phyloP scores from a whole-genome alignment of 2,329 filamentous ascomycete species.

The Hypoxylon sp. region DNA sequence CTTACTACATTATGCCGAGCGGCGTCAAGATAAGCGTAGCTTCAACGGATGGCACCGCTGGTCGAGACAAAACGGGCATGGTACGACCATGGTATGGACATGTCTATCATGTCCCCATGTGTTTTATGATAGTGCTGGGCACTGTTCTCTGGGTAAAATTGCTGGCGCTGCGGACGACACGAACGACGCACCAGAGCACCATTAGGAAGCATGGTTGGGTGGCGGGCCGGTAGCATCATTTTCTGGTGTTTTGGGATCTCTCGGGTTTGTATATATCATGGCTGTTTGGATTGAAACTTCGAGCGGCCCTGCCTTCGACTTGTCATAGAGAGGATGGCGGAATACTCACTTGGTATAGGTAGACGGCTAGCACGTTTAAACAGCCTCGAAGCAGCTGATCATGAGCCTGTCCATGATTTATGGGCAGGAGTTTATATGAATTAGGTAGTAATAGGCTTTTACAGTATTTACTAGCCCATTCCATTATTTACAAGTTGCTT shows the following conservation, averaged over 20 bases:
- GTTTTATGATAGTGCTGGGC: slow-evolving; percentile 10
- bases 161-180: not conserved
- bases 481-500: too few species aligned
- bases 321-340: not conserved
- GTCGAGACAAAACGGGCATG: not conserved
- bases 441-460: not conserved
- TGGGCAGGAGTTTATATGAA: not conserved
- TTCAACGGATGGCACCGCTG: not conserved
- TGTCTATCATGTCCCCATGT: not conserved
- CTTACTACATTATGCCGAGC: slow-evolving; percentile 11
- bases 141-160: slow-evolving; percentile 5
- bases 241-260: slow-evolving; percentile 15
- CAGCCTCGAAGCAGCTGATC: not conserved
- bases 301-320: not conserved
- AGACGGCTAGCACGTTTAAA: slow-evolving; percentile 6
- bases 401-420: not conserved
- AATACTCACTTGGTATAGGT: slow-evolving; percentile 6
- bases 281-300: slow-evolving; percentile 1
- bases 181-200: slow-evolving; percentile 18
- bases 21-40: slow-evolving; percentile 1
- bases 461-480: too few species aligned
- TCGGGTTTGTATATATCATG: slow-evolving; percentile 25
- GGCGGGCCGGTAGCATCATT: not conserved
- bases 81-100: not conserved
- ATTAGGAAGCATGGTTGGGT: slow-evolving; percentile 22